Base-by-base conservation (phyloP, 495 filamentous ascomycete genomes). In the Pseudoneurospora amorphoporcata region DNA sequence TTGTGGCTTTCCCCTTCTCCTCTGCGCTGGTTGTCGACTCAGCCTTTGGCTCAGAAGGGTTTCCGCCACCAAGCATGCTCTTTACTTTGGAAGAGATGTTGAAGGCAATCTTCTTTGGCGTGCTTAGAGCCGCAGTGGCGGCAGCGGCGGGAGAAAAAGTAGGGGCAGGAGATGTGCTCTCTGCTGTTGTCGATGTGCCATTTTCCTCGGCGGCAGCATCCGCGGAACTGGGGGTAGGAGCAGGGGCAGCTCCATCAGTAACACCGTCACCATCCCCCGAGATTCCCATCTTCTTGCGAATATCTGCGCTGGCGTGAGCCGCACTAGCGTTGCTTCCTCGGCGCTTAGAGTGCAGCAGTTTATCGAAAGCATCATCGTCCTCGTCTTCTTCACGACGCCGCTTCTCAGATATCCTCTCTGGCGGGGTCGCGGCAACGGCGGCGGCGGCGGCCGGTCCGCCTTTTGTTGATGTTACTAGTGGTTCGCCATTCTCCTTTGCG, bases 351-450 rank as follows among this genome's bases (percentile, higher is more conserved):
- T 85, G 85, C 9, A 90, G 84, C 72, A 95, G 84, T 78, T 94
- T 95, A 29, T 87, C 87, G 32, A 97, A 81, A 72, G 91, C 92
- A 75, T 97, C 93, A 69, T 97, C 94, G 53, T 94, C 92, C 70
- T 90, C 88, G 74, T 97, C 94, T 76, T 97, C 94, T 45, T 95
- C 87, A 58, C 95, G 87, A 6, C 53, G 53, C 71, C 95, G 92
- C 78, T 97, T 97, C 81, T 97, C 94, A 0, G 94, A 89, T n/a
- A 97, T 76, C 70, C 92, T 85, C 77, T 96, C 94, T 0, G 90
- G 92, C 41, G 88, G 90, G 6, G 88, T 83, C 7, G 72, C 76
- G 6, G 73, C 37, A 70, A 68, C 69, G 29, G 73, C 43, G 76
- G 79, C 41, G 17, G 72, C 53, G 9, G 81, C 78, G 70, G 80